Evolutionary conservation across 139 green algal genomes (phyloP).

Genomic region (Chlorella sorokiniana): DNA sequence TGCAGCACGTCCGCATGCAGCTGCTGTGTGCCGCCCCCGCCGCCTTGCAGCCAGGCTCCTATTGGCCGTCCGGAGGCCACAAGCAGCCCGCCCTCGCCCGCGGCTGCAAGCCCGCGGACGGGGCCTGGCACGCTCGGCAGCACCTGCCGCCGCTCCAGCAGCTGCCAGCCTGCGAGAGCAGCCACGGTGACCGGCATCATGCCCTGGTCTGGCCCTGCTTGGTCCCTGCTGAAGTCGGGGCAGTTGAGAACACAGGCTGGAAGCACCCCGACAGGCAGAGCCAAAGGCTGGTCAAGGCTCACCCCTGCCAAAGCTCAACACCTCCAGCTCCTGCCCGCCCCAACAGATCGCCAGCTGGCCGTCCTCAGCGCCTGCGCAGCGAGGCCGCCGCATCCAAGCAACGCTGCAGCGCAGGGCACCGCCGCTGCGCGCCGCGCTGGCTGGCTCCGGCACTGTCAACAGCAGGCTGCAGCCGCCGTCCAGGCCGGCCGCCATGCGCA

Average conservation of each 20-base stretch:
- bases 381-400: neutral
- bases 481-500: neutral
- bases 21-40: neutral
- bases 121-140: neutral
- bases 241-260: neutral
- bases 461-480: neutral
- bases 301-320: neutral
- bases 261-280: no score
- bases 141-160: constrained; percentile 5
- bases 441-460: neutral
- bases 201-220: neutral
- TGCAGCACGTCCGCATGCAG: neutral
- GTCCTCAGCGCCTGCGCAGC: no score
- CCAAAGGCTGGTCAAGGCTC: neutral
- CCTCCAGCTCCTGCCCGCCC: neutral
- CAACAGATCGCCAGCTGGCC: neutral
- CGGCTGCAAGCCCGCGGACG: neutral
- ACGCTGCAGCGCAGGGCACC: neutral
- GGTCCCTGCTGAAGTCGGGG: no score
- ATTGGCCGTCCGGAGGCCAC: neutral
- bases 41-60: neutral
- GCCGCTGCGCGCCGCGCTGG: neutral
- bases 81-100: neutral
- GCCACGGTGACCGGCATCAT: no score
- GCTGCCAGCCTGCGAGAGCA: neutral